A percentile compares a stretch with the other conserved stretches of the same genome.
phyloP scores from a whole-genome alignment of 2,329 filamentous ascomycete species.

The Pseudocercospora macadamiae region DNA sequence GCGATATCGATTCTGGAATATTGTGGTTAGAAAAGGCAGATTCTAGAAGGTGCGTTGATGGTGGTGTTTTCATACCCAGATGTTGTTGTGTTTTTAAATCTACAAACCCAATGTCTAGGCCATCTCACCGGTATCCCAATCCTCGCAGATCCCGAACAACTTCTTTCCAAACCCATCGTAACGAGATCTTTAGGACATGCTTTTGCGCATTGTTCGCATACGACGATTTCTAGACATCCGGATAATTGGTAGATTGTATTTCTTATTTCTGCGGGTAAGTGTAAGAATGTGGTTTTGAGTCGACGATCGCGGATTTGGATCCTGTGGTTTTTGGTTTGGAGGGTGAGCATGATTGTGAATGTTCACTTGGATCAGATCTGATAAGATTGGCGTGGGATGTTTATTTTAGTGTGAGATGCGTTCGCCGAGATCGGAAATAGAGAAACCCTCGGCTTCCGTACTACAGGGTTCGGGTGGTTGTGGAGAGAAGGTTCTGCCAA shows the following conservation, averaged over 20 bases:
- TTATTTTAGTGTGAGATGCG: background rate
- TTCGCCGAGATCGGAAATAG: background rate
- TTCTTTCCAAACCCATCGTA: slow-evolving; percentile 3
- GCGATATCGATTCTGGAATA: slow-evolving; percentile 13
- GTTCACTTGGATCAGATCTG: slow-evolving; percentile 15
- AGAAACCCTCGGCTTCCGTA: background rate
- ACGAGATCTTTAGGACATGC: background rate
- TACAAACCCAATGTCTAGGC: slow-evolving; percentile 15
- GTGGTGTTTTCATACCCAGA: no score
- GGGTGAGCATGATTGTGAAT: background rate
- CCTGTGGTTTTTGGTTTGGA: background rate
- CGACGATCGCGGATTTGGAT: background rate
- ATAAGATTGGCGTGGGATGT: slow-evolving; percentile 9
- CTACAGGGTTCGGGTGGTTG: background rate
- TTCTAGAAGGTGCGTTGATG: no score
- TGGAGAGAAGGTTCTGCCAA: background rate
- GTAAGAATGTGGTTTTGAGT: slow-evolving; percentile 14
- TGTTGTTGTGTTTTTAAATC: background rate
- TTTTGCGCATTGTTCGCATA: slow-evolving; percentile 15
- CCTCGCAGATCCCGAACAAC: slow-evolving; percentile 6
- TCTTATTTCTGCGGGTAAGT: slow-evolving; percentile 21
- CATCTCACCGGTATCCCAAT: slow-evolving; percentile 13
- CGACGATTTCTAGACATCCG: slow-evolving; percentile 18
- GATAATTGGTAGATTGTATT: slow-evolving; percentile 21
- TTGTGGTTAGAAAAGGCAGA: no score